Percentiles rank a stretch among this genome's conserved stretches.
phyloP scores from a whole-genome alignment of 2,329 filamentous ascomycete genomes.

The Leptographium procerum region DNA sequence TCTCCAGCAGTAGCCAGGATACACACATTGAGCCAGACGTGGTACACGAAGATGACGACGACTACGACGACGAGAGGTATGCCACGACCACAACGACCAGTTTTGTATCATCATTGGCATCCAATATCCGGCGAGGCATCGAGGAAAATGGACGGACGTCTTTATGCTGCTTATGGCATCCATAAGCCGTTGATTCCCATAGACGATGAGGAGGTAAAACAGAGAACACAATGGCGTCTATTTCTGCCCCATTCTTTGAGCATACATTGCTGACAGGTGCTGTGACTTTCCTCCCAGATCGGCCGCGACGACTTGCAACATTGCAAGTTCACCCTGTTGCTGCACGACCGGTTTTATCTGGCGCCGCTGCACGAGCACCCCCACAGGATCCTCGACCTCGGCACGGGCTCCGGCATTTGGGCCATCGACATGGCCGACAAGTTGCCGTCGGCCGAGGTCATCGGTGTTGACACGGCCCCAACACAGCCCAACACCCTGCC shows the following conservation, averaged over 20 bases:
- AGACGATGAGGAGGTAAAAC: constrained; percentile 24
- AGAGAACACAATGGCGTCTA: too few relatives aligned
- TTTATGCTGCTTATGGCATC: background rate
- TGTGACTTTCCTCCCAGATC: constrained; percentile 13
- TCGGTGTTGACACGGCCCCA: constrained; percentile 38
- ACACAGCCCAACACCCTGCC: constrained; percentile 32
- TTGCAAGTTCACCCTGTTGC: constrained; percentile 20
- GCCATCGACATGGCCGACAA: constrained; percentile 17
- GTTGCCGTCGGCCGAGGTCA: constrained; percentile 16
- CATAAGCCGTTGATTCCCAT: constrained; percentile 19
- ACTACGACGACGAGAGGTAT: background rate
- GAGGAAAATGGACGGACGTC: background rate
- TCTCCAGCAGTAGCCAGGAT: background rate
- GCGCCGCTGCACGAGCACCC: constrained; percentile 14
- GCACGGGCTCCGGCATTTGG: constrained; percentile 9
- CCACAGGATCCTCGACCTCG: constrained; percentile 20
- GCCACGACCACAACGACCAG: background rate
- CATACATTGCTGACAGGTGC: too few relatives aligned
- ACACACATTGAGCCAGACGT: background rate
- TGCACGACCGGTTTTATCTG: constrained; percentile 17
- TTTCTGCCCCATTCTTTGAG: too few relatives aligned
- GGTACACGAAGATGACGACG: background rate
- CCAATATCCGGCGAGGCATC: background rate
- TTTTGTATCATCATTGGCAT: background rate
- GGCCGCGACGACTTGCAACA: constrained; percentile 29